Evolutionary conservation across 2,329 filamentous ascomycete species (phyloP).

Genomic region (Ramularia endophylla): DNA sequence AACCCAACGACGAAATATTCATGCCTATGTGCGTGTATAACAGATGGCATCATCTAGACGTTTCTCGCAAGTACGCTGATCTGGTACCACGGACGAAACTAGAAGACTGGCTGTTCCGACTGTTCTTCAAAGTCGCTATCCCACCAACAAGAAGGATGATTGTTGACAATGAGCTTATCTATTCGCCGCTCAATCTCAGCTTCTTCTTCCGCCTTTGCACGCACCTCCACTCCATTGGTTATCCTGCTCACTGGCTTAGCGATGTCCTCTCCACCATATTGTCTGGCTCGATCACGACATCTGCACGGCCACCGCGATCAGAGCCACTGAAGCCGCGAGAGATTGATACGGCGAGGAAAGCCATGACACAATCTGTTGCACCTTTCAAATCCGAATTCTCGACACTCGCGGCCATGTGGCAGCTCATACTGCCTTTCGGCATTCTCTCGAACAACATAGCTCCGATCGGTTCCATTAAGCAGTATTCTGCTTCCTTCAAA

Average conservation of each 20-base stretch:
- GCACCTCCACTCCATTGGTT: slow-evolving; percentile 11
- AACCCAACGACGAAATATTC: not conserved
- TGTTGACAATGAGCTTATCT: slow-evolving; percentile 6
- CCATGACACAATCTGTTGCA: slow-evolving; percentile 4
- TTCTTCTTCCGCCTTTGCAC: slow-evolving; percentile 8
- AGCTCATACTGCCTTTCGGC: slow-evolving; percentile 8
- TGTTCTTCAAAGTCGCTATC: slow-evolving; percentile 13
- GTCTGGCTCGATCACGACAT: slow-evolving; percentile 8
- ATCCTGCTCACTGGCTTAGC: slow-evolving; percentile 13
- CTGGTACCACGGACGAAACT: slow-evolving; percentile 2
- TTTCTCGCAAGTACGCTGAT: not conserved
- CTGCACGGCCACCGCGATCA: slow-evolving; percentile 11
- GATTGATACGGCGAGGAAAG: slow-evolving; percentile 1
- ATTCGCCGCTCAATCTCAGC: slow-evolving; percentile 16
- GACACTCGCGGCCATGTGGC: slow-evolving; percentile 10
- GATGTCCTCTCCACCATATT: slow-evolving; percentile 4
- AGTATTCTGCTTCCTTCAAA: slow-evolving; percentile 7
- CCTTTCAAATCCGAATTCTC: slow-evolving; percentile 11
- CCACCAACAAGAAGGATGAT: slow-evolving; percentile 3
- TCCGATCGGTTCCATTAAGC: slow-evolving; percentile 3
- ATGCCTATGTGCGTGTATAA: slow-evolving; percentile 2
- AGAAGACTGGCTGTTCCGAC: slow-evolving; percentile 7
- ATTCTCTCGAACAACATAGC: slow-evolving; percentile 1
- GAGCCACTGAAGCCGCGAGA: slow-evolving; percentile 10
- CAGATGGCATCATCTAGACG: slow-evolving; percentile 1